Conservation (phyloP, 1,284 basidiomycete species). For the Marasmius oreades region DNA sequence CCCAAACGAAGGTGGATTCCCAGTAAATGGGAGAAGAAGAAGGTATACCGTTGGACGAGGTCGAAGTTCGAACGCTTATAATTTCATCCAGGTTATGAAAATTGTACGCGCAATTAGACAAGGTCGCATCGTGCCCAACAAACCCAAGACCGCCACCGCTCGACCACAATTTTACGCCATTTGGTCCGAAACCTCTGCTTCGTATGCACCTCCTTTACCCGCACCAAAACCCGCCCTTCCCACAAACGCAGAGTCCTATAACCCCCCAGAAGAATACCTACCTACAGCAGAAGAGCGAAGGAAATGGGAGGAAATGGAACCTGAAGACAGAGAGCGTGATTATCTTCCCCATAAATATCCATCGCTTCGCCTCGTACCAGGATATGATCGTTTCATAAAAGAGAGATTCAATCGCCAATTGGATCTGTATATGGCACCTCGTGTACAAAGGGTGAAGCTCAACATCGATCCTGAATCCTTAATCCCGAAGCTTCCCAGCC, state of each 20-base stretch:
- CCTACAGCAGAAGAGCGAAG: constrained; percentile 85
- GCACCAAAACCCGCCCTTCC: constrained; percentile 92
- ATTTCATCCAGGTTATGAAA: constrained; percentile 83
- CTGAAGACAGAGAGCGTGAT: constrained; percentile 89
- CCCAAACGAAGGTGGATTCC: constrained; percentile 97
- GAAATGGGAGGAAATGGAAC: constrained; percentile 83
- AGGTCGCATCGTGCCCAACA: constrained; percentile 90
- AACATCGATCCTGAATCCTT: constrained; percentile 90
- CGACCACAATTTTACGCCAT: constrained; percentile 85
- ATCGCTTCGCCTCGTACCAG: constrained; percentile 87
- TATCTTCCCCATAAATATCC: constrained; percentile 89
- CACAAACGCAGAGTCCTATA: constrained; percentile 94
- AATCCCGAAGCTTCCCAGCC: constrained; percentile 94
- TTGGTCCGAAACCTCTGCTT: constrained; percentile 77
- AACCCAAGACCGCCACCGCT: constrained; percentile 68
- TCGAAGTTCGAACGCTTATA: constrained; percentile 10
- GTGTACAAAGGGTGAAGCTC: constrained; percentile 84
- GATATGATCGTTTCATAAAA: constrained; percentile 89
- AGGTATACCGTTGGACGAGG: constrained; percentile 49
- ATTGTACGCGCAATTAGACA: constrained; percentile 97
- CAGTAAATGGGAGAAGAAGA: constrained; percentile 99
- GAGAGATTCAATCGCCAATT: constrained; percentile 94
- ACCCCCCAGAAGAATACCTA: constrained; percentile 96
- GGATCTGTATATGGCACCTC: constrained; percentile 95
- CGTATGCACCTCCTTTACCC: constrained; percentile 78